Percentiles rank a stretch among this genome's conserved stretches.
These are phyloP conservation scores for Vickermania ingenoplastis DNA, from an alignment of 208 protist species.

Conservation along the genomic window DNA sequence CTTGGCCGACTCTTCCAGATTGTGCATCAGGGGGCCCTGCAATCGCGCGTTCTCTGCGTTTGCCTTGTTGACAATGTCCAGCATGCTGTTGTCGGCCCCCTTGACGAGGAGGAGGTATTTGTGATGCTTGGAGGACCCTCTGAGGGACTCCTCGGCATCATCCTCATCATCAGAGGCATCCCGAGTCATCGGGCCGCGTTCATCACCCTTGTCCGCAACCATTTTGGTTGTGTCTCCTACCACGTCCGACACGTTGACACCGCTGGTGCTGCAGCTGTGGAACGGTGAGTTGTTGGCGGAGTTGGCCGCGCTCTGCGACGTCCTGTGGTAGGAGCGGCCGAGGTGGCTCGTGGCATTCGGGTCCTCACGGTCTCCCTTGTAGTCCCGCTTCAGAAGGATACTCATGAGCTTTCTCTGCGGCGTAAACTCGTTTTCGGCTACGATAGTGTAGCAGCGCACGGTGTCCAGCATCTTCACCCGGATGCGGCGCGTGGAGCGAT, in stretches of 20 bases:
- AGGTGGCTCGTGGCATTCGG: conserved; percentile 1
- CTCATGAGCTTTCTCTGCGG: conserved; percentile 82
- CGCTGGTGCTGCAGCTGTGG: neutral
- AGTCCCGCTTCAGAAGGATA: conserved; percentile 51
- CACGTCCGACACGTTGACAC: neutral
- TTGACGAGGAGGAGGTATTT: conserved; percentile 69
- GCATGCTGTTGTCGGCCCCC: conserved; percentile 79
- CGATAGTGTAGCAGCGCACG: conserved; percentile 70
- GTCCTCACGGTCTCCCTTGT: conserved; percentile 20
- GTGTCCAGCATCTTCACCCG: conserved; percentile 46
- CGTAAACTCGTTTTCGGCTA: conserved; percentile 76
- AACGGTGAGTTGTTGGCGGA: neutral
- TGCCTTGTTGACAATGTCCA: conserved; percentile 50
- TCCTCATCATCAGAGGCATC: neutral
- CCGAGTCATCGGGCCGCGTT: neutral
- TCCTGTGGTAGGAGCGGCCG: neutral
- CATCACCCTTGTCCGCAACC: neutral
- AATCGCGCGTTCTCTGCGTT: conserved; percentile 22
- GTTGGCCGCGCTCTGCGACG: neutral
- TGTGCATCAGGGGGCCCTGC: conserved; percentile 18
- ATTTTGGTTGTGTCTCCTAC: neutral
- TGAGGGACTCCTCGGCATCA: neutral
- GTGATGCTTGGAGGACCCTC: neutral
- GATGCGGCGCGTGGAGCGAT: conserved; percentile 54
- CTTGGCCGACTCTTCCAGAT: conserved; percentile 42